Evolutionary conservation across 768 basidiomycete genomes (phyloP).

Genomic region (Tulasnella sp.): DNA sequence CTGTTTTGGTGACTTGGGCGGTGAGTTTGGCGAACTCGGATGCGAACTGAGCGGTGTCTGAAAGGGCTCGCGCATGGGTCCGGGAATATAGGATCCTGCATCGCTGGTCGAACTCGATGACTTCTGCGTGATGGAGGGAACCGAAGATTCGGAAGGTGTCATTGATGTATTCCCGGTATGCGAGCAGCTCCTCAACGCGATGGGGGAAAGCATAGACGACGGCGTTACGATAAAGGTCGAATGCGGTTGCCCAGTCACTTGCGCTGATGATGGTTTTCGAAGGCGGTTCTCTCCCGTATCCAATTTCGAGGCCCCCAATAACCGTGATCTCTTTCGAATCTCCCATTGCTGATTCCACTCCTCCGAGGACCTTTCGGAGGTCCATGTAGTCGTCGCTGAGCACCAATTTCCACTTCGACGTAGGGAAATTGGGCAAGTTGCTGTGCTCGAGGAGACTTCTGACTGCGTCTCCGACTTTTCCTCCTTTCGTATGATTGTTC

Average conservation of each 20-base stretch:
- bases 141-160: not conserved
- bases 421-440: slow-evolving; percentile 27
- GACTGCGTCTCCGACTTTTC: not conserved
- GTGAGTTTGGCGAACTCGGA: not conserved
- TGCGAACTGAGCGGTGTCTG: not conserved
- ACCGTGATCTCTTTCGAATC: not conserved
- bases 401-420: slow-evolving; percentile 23
- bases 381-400: slow-evolving; percentile 26
- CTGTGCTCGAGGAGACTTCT: not conserved
- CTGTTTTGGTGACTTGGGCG: not conserved
- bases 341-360: not conserved
- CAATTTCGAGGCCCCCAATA: not conserved
- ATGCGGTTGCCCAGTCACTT: not conserved
- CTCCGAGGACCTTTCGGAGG: slow-evolving; percentile 25
- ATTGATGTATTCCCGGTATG: slow-evolving; percentile 1
- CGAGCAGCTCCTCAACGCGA: slow-evolving; percentile 9
- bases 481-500: not conserved
- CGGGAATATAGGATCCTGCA: not conserved
- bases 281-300: not conserved
- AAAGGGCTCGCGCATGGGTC: not conserved
- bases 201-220: slow-evolving; percentile 24
- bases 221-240: not conserved
- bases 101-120: slow-evolving; percentile 23
- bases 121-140: not conserved
- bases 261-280: not conserved